Evolutionary conservation across 1,139 yeast genomes (phyloP), one percentile per base, ranked within the genome.

Genomic region (Yarrowia galli): DNA sequence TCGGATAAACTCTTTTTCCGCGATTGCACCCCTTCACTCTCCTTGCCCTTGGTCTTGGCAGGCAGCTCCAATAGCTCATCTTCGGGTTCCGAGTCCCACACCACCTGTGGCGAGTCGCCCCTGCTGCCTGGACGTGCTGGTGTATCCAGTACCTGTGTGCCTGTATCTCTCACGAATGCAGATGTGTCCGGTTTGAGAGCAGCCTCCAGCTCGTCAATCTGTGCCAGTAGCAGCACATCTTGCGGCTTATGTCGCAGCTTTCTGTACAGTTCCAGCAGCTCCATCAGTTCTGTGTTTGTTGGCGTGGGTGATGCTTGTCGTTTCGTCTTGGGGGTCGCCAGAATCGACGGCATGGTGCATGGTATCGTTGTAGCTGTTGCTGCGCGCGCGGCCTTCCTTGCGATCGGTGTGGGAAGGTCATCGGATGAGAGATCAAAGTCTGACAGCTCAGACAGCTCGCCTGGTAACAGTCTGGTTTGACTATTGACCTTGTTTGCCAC

Each of bases 141-240:
- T 5, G 64, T 58, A 20, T 58, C 64, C 20, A 28, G 16, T 9
- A 58, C 32, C 48, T 54, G 18, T 1, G 46, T 40, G 22, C 18
- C 6, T 7, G 38, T 8, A 5, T 40, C 46, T 16, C 23, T 12
- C 5, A 15, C 15, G n/a, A 40, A 38, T 2, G 35, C 36, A 7
- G 46, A 54, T 1, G 61, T 38, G 36, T 54, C 61, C 2, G 61
- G 61, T 12, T 40, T 40, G 18, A 54, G 36, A 23, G 48, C 64
- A 18, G 64, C 64, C 51, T 58, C 64, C 42, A 32, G 42, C 42
- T 58, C 64, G 15, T 58, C 64, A 10, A 58, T 58, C 20, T 58
- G 64, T 15, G 64, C 64, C 20, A 58, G 28, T 6, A 58, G 35
- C 20, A 43, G 28, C n/a, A 18, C 15, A 16, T 58, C 64, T 5